phyloP scores from a whole-genome alignment of 2,329 filamentous ascomycete species.

The Purpureocillium takamizusanense region DNA sequence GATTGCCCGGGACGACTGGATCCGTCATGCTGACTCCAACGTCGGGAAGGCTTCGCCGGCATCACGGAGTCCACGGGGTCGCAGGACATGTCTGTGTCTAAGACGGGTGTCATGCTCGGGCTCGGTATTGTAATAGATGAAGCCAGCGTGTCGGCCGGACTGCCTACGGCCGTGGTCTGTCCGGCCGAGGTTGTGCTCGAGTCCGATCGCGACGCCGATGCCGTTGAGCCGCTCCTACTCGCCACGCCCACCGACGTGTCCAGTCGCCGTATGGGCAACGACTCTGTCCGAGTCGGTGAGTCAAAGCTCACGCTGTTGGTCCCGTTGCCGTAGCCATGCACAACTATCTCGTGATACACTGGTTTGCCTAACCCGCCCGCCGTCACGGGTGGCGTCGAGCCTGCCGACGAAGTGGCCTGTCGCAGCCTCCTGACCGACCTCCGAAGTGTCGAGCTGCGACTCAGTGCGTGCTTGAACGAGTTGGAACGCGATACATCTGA shows the following conservation, averaged over 20 bases:
- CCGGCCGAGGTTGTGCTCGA: conserved; percentile 11
- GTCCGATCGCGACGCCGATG: conserved; percentile 13
- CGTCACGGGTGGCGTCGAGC: conserved; percentile 7
- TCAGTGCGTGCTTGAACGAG: conserved; percentile 19
- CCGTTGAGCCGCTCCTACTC: conserved; percentile 13
- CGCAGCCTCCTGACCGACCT: conserved; percentile 23
- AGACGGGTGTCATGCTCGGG: conserved; percentile 8
- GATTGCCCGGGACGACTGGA: conserved; percentile 7
- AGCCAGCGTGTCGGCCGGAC: conserved; percentile 14
- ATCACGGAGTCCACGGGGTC: conserved; percentile 5
- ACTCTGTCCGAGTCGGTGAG: conserved; percentile 6
- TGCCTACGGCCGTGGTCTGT: conserved; percentile 15
- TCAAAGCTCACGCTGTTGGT: conserved; percentile 29
- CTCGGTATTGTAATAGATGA: conserved; percentile 16
- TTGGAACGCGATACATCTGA: conserved; percentile 14
- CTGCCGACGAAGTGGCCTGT: conserved; percentile 6
- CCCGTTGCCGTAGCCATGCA: conserved; percentile 46
- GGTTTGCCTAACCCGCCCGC: conserved; percentile 9
- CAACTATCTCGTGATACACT: conserved; percentile 40
- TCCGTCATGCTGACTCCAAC: conserved; percentile 18
- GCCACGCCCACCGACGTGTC: too few species aligned
- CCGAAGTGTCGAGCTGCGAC: conserved; percentile 22
- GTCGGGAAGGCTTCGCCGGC: conserved; percentile 11
- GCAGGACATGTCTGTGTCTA: not conserved
- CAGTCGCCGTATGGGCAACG: conserved; percentile 4